Percentiles rank a stretch among this genome's conserved stretches.
These are phyloP conservation scores for Triticum timopheevii DNA, from an alignment of 176 grass and related monocot species.

Conservation along the genomic window DNA sequence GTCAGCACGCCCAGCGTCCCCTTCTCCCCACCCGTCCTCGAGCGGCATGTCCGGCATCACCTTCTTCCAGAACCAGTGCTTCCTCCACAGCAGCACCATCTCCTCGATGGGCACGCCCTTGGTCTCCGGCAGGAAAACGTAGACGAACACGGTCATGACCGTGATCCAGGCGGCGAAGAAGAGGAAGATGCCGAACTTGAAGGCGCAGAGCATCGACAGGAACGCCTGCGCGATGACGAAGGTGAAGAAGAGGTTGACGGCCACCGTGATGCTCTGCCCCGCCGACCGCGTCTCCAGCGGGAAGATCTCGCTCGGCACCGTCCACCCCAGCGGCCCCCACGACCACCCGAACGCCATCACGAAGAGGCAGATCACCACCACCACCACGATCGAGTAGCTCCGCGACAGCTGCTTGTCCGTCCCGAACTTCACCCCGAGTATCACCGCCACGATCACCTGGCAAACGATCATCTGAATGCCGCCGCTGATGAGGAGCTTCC, in stretches of 20 bases:
- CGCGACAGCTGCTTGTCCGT: slow-evolving; percentile 68
- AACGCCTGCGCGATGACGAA: slow-evolving; percentile 85
- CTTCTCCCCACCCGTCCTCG: slow-evolving; percentile 41
- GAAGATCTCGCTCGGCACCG: slow-evolving; percentile 96
- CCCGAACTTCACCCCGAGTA: slow-evolving; percentile 74
- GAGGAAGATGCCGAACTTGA: slow-evolving; percentile 97
- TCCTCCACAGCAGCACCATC: slow-evolving; percentile 93
- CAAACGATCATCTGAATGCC: slow-evolving; percentile 85
- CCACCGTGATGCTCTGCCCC: slow-evolving; percentile 97
- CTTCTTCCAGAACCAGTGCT: slow-evolving; percentile 97
- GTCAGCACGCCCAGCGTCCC: not conserved
- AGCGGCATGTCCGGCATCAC: slow-evolving; percentile 52
- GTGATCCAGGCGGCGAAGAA: slow-evolving; percentile 94
- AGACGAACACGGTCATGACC: slow-evolving; percentile 84
- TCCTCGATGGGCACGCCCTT: slow-evolving; percentile 97
- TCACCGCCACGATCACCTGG: slow-evolving; percentile 84
- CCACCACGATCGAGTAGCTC: slow-evolving; percentile 75
- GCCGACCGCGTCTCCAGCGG: slow-evolving; percentile 89
- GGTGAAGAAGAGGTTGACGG: slow-evolving; percentile 84
- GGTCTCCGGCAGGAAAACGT: slow-evolving; percentile 78
- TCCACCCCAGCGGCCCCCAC: slow-evolving; percentile 95
- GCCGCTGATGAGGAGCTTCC: slow-evolving; percentile 74
- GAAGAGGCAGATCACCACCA: slow-evolving; percentile 85
- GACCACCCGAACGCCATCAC: slow-evolving; percentile 92
- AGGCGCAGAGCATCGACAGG: slow-evolving; percentile 69